Evolutionary conservation across 1,284 basidiomycete species (phyloP).

Genomic region (Caloboletus firmus): DNA sequence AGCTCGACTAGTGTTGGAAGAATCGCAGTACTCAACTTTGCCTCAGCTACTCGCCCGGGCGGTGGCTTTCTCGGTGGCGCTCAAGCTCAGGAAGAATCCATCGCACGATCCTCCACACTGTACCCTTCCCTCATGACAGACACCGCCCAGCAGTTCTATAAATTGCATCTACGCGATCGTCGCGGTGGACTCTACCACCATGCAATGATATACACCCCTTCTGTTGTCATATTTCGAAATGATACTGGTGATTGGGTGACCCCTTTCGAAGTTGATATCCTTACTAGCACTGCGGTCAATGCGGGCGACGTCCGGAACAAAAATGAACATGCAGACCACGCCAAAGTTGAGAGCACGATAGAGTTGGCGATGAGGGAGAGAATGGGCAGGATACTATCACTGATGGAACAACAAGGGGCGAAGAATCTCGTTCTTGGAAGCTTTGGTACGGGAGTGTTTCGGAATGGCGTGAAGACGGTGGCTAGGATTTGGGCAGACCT

Average conservation of each 20-base stretch:
- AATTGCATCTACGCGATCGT: constrained; percentile 49
- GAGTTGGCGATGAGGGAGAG: constrained; percentile 60
- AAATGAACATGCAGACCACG: constrained; percentile 22
- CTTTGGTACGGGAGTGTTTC: constrained; percentile 74
- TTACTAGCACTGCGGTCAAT: constrained; percentile 70
- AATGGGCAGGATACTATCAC: constrained; percentile 61
- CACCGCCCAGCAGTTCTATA: constrained; percentile 56
- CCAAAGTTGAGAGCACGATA: constrained; percentile 51
- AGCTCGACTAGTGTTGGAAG: constrained; percentile 28
- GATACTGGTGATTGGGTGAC: constrained; percentile 54
- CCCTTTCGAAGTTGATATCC: constrained; percentile 57
- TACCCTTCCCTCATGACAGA: constrained; percentile 58
- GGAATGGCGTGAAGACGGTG: constrained; percentile 55
- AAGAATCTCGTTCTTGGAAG: constrained; percentile 64
- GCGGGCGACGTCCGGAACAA: constrained; percentile 55
- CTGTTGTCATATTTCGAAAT: constrained; percentile 54
- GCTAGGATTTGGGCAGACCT: constrained; percentile 62
- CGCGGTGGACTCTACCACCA: constrained; percentile 61
- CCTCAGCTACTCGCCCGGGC: constrained; percentile 66
- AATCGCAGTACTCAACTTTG: constrained; percentile 67
- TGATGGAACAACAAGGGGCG: constrained; percentile 62
- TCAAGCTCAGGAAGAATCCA: constrained; percentile 70
- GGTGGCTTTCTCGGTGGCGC: constrained; percentile 68
- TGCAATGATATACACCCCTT: constrained; percentile 67
- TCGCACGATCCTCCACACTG: constrained; percentile 66